Evolutionary conservation across 1,139 yeast genomes (phyloP).

Genomic region (Yamadazyma pseudoaaseri): DNA sequence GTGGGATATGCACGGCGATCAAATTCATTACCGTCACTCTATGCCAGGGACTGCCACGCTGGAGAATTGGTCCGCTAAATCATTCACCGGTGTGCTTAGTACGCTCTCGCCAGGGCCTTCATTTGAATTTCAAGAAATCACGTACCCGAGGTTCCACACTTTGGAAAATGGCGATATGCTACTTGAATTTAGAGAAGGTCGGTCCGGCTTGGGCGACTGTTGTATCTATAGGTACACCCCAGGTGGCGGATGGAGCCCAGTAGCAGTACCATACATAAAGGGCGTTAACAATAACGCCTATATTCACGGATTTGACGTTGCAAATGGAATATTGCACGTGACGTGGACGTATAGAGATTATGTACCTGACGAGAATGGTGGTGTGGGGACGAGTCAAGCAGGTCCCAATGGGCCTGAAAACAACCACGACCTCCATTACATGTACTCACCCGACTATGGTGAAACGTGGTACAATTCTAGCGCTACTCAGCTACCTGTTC

Average conservation of each 20-base stretch:
- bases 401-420: constrained; percentile 20
- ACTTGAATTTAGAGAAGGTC: constrained; percentile 15
- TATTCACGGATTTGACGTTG: constrained; percentile 15
- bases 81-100: constrained; percentile 3
- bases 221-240: constrained; percentile 10
- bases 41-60: constrained; percentile 3
- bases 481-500: constrained; percentile 7
- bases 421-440: constrained; percentile 13
- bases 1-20: constrained; percentile 18
- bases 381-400: constrained; percentile 11
- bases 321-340: constrained; percentile 11
- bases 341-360: constrained; percentile 18
- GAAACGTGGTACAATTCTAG: constrained; percentile 13
- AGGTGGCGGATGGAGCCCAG: constrained; percentile 10
- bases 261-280: constrained; percentile 12
- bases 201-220: constrained; percentile 19
- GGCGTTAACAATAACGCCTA: constrained; percentile 17
- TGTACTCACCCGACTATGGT: constrained; percentile 14
- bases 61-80: constrained; percentile 1
- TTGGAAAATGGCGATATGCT: constrained; percentile 14
- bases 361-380: constrained; percentile 6
- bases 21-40: constrained; percentile 11
- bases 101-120: background rate
- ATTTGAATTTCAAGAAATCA: constrained; percentile 9
- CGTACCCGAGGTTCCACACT: constrained; percentile 17